Base-by-base conservation (phyloP, 768 basidiomycete genomes). In the Boletus barrowsii region DNA sequence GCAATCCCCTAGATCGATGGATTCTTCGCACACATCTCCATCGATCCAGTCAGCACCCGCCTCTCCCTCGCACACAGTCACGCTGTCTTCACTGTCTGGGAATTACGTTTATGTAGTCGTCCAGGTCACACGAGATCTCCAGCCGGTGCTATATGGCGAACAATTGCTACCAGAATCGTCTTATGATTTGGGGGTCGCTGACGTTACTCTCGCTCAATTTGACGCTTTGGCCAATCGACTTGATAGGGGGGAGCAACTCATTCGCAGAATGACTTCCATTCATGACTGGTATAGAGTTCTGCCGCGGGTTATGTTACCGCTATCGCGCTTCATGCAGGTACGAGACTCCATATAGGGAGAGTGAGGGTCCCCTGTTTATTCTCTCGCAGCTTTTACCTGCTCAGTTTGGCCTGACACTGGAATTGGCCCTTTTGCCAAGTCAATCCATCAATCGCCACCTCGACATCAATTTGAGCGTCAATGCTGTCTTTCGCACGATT, bases 41-140 rank as follows among this genome's bases (percentile, higher is more conserved):
- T 82, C 86, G 2, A 78, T 80, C 37, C 80, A 82, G 51, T 80
- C 81, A 35, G 68, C 77, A 10, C 71, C 74, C 29, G 75, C 78
- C 51, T 70, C 72, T 37, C 72, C 75, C 22, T 71, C 75, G 43
- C 83, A 83, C 59, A 77, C 82, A 7, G 79, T 93, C 61, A 94
- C 92, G 1, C 83, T 95, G 33, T 93, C 93, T 4, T 98, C 97
- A 5, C 78, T 98, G 15, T 82, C 83, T 29, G 96, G 95, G n/a
- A 86, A 83, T 62, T 96, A 94, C 73, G 75, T 96, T 35, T 87
- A 91, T 62, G 75, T 89, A 45, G 81, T 88, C 33, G 83, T 98
- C 10, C 97, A 99, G 72, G 88, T 98, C 53, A 98, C 97, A 8
- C 81, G 86, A 54, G 97, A 99, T 70, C 72, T 88, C 29, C 83